These are phyloP conservation scores for Phylloporus rhodoxanthus DNA, from an alignment of 768 basidiomycete species.

Conservation along the genomic window DNA sequence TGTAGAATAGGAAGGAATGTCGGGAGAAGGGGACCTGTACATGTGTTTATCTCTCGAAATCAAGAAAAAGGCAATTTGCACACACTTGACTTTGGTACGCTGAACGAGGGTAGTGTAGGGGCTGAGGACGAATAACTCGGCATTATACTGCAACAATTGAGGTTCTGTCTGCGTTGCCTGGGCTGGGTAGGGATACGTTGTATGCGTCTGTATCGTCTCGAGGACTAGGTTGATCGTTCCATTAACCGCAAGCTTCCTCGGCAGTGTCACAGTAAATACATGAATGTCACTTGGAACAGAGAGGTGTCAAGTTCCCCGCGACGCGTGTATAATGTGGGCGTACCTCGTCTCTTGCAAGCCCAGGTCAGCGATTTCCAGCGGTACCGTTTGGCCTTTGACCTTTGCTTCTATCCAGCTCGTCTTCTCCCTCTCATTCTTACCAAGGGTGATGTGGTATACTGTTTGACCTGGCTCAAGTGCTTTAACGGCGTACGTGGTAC, in stretches of 20 bases:
- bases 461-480: slow-evolving; percentile 56
- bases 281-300: slow-evolving; percentile 39
- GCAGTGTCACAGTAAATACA: slow-evolving; percentile 59
- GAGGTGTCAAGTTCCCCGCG: slow-evolving; percentile 10
- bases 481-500: slow-evolving; percentile 81
- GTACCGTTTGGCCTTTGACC: slow-evolving; percentile 60
- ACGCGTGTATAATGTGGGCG: slow-evolving; percentile 23
- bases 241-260: slow-evolving; percentile 51
- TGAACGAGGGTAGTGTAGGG: slow-evolving; percentile 79
- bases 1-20: slow-evolving; percentile 65
- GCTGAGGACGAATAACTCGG: slow-evolving; percentile 76
- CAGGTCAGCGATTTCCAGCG: slow-evolving; percentile 48
- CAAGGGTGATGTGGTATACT: slow-evolving; percentile 64
- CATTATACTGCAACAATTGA: slow-evolving; percentile 73
- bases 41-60: slow-evolving; percentile 3
- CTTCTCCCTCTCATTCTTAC: slow-evolving; percentile 52
- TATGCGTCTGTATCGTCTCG: slow-evolving; percentile 73
- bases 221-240: slow-evolving; percentile 71
- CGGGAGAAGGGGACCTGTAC: slow-evolving; percentile 61
- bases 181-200: slow-evolving; percentile 69
- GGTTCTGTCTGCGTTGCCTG: slow-evolving; percentile 68
- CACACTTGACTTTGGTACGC: slow-evolving; percentile 82
- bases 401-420: slow-evolving; percentile 78
- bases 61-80: slow-evolving; percentile 4
- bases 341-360: slow-evolving; percentile 49